phyloP scores from a whole-genome alignment of 148 eudicot genomes.

The Nepenthes gracilis region DNA sequence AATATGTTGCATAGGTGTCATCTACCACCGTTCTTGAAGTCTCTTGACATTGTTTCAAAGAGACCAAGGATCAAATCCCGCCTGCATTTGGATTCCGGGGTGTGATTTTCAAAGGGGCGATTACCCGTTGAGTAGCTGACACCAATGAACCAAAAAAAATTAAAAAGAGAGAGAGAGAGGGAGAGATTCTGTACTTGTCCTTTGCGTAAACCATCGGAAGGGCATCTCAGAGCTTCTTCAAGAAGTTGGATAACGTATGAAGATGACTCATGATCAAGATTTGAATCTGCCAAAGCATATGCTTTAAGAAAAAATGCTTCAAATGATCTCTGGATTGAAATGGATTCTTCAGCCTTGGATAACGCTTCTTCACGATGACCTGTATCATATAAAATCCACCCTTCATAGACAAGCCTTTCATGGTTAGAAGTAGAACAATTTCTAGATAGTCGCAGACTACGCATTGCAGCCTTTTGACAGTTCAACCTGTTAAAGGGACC shows the following conservation, averaged over 20 bases:
- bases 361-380: constrained; percentile 89
- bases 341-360: constrained; percentile 77
- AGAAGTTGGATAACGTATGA: constrained; percentile 58
- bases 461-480: constrained; percentile 89
- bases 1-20: too few relatives aligned
- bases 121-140: too few relatives aligned
- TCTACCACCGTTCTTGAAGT: neutral
- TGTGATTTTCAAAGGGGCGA: too few relatives aligned
- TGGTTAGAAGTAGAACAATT: constrained; percentile 61
- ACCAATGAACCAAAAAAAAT: too few relatives aligned
- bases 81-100: too few relatives aligned
- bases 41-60: neutral
- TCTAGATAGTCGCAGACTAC: constrained; percentile 66
- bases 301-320: constrained; percentile 90
- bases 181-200: constrained; percentile 54
- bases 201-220: constrained; percentile 88
- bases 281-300: constrained; percentile 82
- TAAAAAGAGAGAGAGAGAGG: too few relatives aligned
- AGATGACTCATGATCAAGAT: constrained; percentile 63
- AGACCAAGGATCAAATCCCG: too few relatives aligned
- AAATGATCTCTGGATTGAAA: constrained; percentile 69
- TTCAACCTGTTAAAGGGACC: constrained; percentile 36
- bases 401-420: constrained; percentile 82
- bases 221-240: constrained; percentile 87
- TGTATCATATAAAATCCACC: constrained; percentile 85